Conservation (phyloP, 2,329 filamentous ascomycete genomes). For the Colletotrichum liriopes region DNA sequence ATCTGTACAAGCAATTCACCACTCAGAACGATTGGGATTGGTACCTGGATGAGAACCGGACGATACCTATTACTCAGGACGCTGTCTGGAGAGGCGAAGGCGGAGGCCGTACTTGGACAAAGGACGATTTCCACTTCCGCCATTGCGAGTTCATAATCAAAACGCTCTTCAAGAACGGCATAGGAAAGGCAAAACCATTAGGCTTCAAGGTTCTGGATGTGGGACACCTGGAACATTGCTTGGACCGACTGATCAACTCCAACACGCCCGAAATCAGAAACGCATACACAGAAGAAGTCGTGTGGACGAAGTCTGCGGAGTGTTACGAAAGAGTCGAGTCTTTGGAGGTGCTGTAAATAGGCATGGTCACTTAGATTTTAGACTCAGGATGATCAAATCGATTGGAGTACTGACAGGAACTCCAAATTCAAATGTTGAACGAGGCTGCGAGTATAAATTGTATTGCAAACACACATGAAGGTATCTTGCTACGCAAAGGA, state of each 20-base stretch:
- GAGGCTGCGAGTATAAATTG: too few species aligned
- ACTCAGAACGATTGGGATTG: background rate
- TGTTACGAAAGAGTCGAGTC: constrained; percentile 2
- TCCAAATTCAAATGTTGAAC: too few species aligned
- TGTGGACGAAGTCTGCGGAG: background rate
- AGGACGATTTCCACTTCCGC: background rate
- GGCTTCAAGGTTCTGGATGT: background rate
- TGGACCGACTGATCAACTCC: constrained; percentile 7
- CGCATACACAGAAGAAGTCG: constrained; percentile 1
- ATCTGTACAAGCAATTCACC: background rate
- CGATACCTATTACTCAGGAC: background rate
- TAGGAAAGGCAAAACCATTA: background rate
- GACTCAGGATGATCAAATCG: background rate
- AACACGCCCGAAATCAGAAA: background rate
- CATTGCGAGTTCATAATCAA: constrained; percentile 4
- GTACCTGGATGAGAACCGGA: background rate
- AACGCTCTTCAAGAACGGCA: background rate
- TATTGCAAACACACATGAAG: too few species aligned
- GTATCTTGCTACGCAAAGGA: too few species aligned
- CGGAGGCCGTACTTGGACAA: background rate
- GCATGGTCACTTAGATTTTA: background rate
- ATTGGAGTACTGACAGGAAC: background rate
- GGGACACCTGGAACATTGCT: background rate
- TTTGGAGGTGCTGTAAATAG: background rate
- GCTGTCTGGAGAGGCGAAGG: background rate